phyloP scores from a whole-genome alignment of 2,329 filamentous ascomycete genomes.

The Anthostomella pinea region DNA sequence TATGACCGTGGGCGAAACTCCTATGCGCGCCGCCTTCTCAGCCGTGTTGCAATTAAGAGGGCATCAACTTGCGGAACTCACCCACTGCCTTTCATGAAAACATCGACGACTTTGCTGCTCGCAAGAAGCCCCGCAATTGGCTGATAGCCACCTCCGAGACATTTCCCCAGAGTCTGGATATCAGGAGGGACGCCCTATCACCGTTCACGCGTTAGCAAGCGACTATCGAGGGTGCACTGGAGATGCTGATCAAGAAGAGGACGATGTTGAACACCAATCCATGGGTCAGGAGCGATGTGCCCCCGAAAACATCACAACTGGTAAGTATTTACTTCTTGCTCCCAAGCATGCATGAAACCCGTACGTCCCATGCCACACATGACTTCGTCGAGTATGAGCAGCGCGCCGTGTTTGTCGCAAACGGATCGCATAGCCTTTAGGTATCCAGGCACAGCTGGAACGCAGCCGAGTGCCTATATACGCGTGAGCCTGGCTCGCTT shows the following conservation, averaged over 20 bases:
- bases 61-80: conserved; percentile 17
- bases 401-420: conserved; percentile 67
- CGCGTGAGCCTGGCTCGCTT: conserved; percentile 4
- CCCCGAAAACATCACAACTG: too few relatives aligned
- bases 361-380: conserved; percentile 66
- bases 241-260: too few relatives aligned
- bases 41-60: neutral
- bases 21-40: neutral
- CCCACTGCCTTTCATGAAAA: conserved; percentile 36
- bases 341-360: conserved; percentile 60
- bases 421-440: conserved; percentile 64
- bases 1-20: conserved; percentile 55
- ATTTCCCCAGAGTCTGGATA: conserved; percentile 65
- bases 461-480: conserved; percentile 55
- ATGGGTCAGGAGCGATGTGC: too few relatives aligned
- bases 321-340: conserved; percentile 50
- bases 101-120: conserved; percentile 47
- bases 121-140: conserved; percentile 61
- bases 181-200: too few relatives aligned
- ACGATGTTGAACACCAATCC: too few relatives aligned
- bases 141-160: conserved; percentile 61
- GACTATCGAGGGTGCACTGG: too few relatives aligned
- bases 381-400: conserved; percentile 77
- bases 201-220: too few relatives aligned
- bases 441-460: conserved; percentile 65